phyloP scores from a whole-genome alignment of 2,329 filamentous ascomycete species.

The Ceratocystis cacaofunesta region DNA sequence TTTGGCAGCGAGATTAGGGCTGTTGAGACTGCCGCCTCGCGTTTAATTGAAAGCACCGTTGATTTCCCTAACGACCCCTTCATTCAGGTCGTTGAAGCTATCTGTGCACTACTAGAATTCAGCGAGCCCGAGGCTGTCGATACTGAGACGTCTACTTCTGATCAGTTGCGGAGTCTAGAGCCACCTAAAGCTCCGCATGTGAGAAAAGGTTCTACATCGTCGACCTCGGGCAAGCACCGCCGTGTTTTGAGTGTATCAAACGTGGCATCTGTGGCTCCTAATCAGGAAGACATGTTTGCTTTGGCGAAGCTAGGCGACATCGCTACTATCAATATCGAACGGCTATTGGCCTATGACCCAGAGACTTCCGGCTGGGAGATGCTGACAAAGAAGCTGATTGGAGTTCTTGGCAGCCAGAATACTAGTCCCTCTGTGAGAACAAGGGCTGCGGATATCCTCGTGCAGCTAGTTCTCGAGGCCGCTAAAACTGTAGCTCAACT shows the following conservation, averaged over 20 bases:
- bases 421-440: conserved; percentile 39
- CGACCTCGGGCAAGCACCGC: conserved; percentile 28
- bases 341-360: conserved; percentile 53
- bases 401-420: conserved; percentile 32
- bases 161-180: conserved; percentile 13
- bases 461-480: conserved; percentile 42
- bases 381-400: conserved; percentile 42
- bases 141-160: conserved; percentile 6
- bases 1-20: conserved; percentile 71
- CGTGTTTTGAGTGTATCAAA: conserved; percentile 35
- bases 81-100: conserved; percentile 56
- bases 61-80: conserved; percentile 82
- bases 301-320: conserved; percentile 60
- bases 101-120: conserved; percentile 53
- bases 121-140: conserved; percentile 17
- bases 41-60: conserved; percentile 79
- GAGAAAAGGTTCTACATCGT: conserved; percentile 24
- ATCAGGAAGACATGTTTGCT: conserved; percentile 51
- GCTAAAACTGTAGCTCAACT: conserved; percentile 41
- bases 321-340: conserved; percentile 57
- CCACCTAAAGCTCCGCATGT: conserved; percentile 19
- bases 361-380: conserved; percentile 61
- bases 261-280: conserved; percentile 32
- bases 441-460: conserved; percentile 50
- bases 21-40: conserved; percentile 72